Percentiles rank a stretch among this genome's conserved stretches.
Evolutionary conservation across 2,329 filamentous ascomycete species (phyloP).

Genomic region (Diaporthe amygdali): DNA sequence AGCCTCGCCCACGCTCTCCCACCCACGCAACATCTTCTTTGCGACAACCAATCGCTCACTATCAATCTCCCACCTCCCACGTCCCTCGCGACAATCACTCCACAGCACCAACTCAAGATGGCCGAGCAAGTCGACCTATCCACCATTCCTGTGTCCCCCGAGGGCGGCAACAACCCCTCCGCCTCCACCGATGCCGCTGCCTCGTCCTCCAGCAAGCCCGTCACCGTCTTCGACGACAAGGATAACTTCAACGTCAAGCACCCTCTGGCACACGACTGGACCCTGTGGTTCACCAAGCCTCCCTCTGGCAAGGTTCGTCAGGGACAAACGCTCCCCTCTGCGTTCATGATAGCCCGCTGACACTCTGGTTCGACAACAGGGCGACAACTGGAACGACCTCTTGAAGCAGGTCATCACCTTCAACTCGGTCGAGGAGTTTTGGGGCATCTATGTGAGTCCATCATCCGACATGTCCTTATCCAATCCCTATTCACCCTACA

Average conservation of each 20-base stretch:
- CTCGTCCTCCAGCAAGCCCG: slow-evolving; percentile 61
- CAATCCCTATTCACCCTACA: slow-evolving; percentile 5
- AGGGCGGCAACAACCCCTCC: slow-evolving; percentile 62
- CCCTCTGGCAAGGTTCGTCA: slow-evolving; percentile 86
- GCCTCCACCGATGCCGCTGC: slow-evolving; percentile 51
- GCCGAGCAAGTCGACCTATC: slow-evolving; percentile 68
- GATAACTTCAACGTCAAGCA: slow-evolving; percentile 99
- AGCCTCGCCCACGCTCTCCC: neutral
- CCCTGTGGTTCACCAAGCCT: slow-evolving; percentile 99
- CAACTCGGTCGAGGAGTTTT: slow-evolving; percentile 98
- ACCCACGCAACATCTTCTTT: neutral
- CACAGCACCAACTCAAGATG: slow-evolving; percentile 36
- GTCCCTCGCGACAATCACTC: neutral
- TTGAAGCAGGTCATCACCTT: slow-evolving; percentile 99
- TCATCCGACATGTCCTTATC: neutral
- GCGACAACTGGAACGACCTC: slow-evolving; percentile 98
- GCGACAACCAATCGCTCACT: neutral
- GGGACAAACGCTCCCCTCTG: neutral
- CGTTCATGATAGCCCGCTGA: slow-evolving; percentile 30
- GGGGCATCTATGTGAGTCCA: slow-evolving; percentile 92
- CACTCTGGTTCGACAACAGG: slow-evolving; percentile 54
- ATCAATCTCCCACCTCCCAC: neutral
- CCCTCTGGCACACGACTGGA: slow-evolving; percentile 96
- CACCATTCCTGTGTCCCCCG: slow-evolving; percentile 71
- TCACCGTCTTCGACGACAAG: slow-evolving; percentile 97